Base-by-base conservation (phyloP, 1,284 basidiomycete genomes). In the Somion occarium region DNA sequence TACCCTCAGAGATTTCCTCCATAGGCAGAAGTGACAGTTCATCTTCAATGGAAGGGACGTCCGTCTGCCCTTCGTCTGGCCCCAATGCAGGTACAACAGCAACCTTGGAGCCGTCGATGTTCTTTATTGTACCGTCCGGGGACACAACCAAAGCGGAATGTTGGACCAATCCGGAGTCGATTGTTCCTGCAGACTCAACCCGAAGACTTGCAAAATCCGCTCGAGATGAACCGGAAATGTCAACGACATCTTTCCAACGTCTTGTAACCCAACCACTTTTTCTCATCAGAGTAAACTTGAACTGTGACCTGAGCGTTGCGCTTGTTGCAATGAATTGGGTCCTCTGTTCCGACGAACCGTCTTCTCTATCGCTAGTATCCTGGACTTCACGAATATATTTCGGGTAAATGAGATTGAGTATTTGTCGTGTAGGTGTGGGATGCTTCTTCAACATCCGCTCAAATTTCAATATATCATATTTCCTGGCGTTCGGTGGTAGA, bases 241-340 rank as follows among this genome's bases (percentile, higher is more conserved):
- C 80, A 42, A 74, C 59, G 38, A 80, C 57, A 37, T 73, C 72
- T 23, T 67, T 68, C 42, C 61, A 67, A 53, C 67, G 69, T 49
- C 64, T 68, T 54, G 70, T 70, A 51, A 85, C 59, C 80, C 83
- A 85, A 11, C 77, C 77, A 58, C 74, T 81, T 50, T 78, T 71
- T 66, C 64, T 61, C 67, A 80, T 49, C 75, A 72, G 50, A 61
- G 77, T 75, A 48, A 75, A 66, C 59, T 75, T 73, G 49, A 88
- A 70, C 51, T 77, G 76, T 43, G 69, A 70, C 47, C 78, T 72
- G 51, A 90, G 68, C 12, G 87, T 90, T 26, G 86, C 87, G 60
- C 85, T 88, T 44, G 83, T 74, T 60, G 87, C 63, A 25, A 89
- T 68, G 50, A 89, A 65, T 62, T 88, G 87, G 2, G 82, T 81